Percentiles rank a stretch among this genome's conserved stretches.
These are phyloP conservation scores for Anacardium occidentale DNA, from an alignment of 345 rosid species.

Conservation along the genomic window DNA sequence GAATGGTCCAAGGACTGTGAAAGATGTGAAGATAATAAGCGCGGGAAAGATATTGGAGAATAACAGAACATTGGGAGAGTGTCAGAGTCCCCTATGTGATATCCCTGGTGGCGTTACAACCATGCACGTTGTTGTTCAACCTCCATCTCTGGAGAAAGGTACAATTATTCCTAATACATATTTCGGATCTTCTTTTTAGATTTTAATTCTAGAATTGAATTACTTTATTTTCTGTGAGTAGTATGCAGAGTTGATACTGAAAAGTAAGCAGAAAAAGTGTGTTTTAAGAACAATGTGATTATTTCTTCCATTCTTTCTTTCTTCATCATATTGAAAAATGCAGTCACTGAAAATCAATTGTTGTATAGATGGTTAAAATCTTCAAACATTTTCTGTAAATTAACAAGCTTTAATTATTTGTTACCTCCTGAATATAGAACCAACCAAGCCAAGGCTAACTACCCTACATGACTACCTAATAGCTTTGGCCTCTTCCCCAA, in stretches of 20 bases:
- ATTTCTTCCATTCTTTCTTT: background rate
- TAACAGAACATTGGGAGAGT: constrained; percentile 74
- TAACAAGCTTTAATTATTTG: constrained; percentile 10
- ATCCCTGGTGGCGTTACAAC: constrained; percentile 87
- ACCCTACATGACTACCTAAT: constrained; percentile 11
- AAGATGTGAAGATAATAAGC: constrained; percentile 87
- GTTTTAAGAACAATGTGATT: background rate
- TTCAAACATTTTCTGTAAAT: background rate
- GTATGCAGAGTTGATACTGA: background rate
- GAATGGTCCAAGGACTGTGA: constrained; percentile 82
- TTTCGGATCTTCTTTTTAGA: too few relatives aligned
- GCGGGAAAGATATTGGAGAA: constrained; percentile 94
- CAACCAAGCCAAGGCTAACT: constrained; percentile 5
- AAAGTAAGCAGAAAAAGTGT: background rate
- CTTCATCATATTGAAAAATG: background rate
- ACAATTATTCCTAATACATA: background rate
- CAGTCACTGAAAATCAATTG: background rate
- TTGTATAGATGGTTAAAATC: background rate
- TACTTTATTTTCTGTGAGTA: background rate
- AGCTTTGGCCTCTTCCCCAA: constrained; percentile 21
- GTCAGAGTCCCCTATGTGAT: constrained; percentile 77
- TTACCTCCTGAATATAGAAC: background rate
- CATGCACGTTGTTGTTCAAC: constrained; percentile 95
- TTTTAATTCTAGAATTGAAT: background rate
- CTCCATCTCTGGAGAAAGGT: constrained; percentile 76